Base-by-base conservation (phyloP, 352 stramenopile species). In the Phytophthora sp. region DNA sequence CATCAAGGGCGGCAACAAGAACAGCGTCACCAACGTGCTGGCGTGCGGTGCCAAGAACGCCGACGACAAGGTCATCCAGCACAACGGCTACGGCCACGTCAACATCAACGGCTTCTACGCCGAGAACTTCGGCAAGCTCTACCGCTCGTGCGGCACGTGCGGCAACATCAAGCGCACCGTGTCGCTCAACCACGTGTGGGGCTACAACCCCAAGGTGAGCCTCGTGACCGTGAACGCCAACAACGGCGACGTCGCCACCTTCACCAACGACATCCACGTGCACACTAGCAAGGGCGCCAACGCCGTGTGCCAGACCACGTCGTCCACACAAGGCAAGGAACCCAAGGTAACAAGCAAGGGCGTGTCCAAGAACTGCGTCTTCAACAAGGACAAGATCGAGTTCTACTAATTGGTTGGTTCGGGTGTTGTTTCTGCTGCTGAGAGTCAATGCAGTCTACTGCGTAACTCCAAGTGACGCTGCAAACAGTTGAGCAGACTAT, bases 221-320 rank as follows among this genome's bases (percentile, higher is more conserved):
- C 50, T 78, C 30, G 69, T 78, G 43, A 75, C 69, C 18, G 69
- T 78, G 15, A 78, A 78, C 56, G 46, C 64, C 24, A 77, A 77
- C 56, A 71, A 74, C 65, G 58, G 56, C 24, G 63, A 77, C 62
- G 52, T 70, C 24, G 63, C 69, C 41, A 74, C 64, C 57, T 60
- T 77, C 35, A 74, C 58, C 21, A 35, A 67, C 50, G 45, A 69
- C 53, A 53, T 69, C 43, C 60, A 64, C 60, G 30, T 69, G 35
- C 60, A 69, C 52, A 35, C 60, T 52, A 69, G 60, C 61, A 64
- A 69, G 61, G 61, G 61, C 8, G 53, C 30, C 18, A 52, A 51
- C 27, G 61, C 54, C 23, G 61, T 69, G 61, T 69, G 61, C 53
- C 61, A 69, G 61, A 69, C 61, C 44, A 64, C 61, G 8, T 51